Evolutionary conservation across 441 rosid genomes (phyloP), one percentile per base, ranked within the genome.

Genomic region (Viola pubescens): DNA sequence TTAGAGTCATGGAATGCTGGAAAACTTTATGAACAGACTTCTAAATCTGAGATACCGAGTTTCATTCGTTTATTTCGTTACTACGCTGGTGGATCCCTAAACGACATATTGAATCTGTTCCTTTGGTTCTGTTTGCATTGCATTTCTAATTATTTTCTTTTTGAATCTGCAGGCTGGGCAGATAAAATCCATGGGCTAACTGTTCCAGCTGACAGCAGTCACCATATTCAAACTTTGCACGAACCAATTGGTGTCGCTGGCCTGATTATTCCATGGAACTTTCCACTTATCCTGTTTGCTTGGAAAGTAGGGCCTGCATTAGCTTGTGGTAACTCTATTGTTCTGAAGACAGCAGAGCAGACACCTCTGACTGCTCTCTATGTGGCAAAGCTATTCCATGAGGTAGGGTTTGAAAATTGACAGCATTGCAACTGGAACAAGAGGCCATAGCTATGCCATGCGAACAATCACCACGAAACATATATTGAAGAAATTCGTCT

Each of bases 1-100:
- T 69, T 87, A 11, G 96, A 89, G 79, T 70, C 94, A 53, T 89
- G 94, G 95, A 77, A 92, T 70, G 84, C 75, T 69, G 98, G 98
- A 65, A 92, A 92, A 80, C 82, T 88, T 66, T 79, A 75, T 66
- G 81, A 79, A 63, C 97, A 89, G 64, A 58, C 94, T 47, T 67
- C 65, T n/a, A 75, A 71, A 49, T 4, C 73, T 2, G 98, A 92
- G 67, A 9, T 89, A 42, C 98, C 98, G 3, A 60, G 74, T 82
- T 19, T 87, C 3, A 63, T 70, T 1, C 87, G 96, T 49, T 64
- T 86, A 16, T 68, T 88, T 67, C 95, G 77, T 19, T 91, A 88
- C 69, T 88, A 84, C 74, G 96, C 98, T 37, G 97, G 97, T 90
- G 12, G n/a, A 63, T 58, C 61, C 49, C 14, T 14, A 16, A 38